phyloP scores from a whole-genome alignment of 116 monocot genomes.

The Posidonia oceanica region DNA sequence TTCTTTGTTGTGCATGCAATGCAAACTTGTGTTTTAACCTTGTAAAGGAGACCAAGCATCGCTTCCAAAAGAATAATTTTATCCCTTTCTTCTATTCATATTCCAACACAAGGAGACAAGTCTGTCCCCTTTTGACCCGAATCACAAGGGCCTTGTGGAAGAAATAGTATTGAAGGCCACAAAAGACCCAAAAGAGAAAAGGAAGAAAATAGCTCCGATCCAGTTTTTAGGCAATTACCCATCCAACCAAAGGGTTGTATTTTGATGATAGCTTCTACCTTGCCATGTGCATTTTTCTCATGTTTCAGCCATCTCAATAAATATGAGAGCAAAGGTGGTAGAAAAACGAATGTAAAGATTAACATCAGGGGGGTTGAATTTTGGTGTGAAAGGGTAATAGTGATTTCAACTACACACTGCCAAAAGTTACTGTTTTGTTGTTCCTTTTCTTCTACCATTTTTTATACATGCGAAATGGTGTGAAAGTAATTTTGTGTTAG shows the following conservation, averaged over 20 bases:
- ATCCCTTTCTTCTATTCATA: slow-evolving; percentile 12
- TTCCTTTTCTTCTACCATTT: background rate
- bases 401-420: background rate
- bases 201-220: too few species aligned
- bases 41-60: slow-evolving; percentile 17
- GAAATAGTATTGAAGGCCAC: background rate
- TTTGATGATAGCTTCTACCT: too few species aligned
- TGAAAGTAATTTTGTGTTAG: background rate
- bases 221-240: too few species aligned
- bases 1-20: background rate
- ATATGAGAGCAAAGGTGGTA: too few species aligned
- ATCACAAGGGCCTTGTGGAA: slow-evolving; percentile 8
- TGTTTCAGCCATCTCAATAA: too few species aligned
- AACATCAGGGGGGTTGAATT: background rate
- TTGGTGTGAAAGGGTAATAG: background rate
- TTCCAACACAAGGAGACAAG: slow-evolving; percentile 20
- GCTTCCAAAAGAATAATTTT: slow-evolving; percentile 12
- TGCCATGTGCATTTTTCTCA: too few species aligned
- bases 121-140: slow-evolving; percentile 13
- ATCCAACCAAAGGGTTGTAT: too few species aligned
- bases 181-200: too few species aligned
- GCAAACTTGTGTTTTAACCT: slow-evolving; percentile 6
- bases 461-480: background rate
- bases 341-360: background rate
- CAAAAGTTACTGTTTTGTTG: background rate